Conservation (phyloP, 129 eudicot genomes). For the Flaveria ramosissima region DNA sequence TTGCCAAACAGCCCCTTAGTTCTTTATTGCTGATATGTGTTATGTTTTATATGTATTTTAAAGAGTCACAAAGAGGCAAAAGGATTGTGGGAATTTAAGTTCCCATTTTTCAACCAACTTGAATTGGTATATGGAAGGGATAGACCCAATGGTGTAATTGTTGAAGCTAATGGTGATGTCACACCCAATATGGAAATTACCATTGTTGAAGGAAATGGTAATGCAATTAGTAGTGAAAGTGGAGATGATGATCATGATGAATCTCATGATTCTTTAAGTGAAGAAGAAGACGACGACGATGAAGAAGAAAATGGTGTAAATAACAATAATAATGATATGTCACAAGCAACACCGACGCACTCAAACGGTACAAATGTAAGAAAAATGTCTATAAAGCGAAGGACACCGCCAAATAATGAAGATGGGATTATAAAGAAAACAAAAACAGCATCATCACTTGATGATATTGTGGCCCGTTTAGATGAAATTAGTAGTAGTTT, state of each 20-base stretch:
- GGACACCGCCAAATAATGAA: not conserved
- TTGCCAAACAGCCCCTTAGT: too few relatives aligned
- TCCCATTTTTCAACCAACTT: constrained; percentile 17
- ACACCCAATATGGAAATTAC: not conserved
- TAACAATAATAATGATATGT: not conserved
- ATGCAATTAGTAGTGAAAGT: not conserved
- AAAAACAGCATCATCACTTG: not conserved
- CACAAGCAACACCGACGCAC: constrained; percentile 2
- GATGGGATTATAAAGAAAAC: not conserved
- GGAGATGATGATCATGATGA: not conserved
- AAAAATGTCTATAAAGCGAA: not conserved
- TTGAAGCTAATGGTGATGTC: not conserved
- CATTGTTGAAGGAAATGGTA: not conserved
- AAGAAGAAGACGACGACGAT: not conserved
- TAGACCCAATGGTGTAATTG: not conserved
- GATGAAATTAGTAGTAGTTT: constrained; percentile 9
- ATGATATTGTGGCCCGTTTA: not conserved
- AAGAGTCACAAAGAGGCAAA: constrained; percentile 29
- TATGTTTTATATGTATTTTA: not conserved
- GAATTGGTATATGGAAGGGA: not conserved
- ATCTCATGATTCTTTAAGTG: constrained; percentile 10
- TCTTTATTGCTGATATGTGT: not conserved
- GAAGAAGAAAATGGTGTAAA: not conserved
- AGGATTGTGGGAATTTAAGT: constrained; percentile 20
- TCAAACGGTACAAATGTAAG: not conserved